These are phyloP conservation scores for Purpureocillium lavendulum DNA, from an alignment of 2,329 filamentous ascomycete species.

Conservation along the genomic window DNA sequence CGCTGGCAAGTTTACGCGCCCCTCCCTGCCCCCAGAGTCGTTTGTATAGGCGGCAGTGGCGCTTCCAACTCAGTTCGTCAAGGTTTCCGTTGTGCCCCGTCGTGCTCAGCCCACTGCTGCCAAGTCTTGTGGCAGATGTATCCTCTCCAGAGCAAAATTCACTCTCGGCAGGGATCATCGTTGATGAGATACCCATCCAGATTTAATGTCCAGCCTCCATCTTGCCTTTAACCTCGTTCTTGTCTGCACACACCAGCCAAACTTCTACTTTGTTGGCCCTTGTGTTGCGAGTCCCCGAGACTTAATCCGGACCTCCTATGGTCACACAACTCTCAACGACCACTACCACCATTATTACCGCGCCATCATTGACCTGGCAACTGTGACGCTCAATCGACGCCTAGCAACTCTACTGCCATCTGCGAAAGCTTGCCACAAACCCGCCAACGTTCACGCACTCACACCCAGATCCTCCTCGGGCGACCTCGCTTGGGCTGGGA, in stretches of 20 bases:
- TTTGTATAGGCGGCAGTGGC: constrained; percentile 3
- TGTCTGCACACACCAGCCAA: constrained; percentile 2
- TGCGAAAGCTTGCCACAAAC: no score
- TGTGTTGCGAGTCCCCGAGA: not conserved
- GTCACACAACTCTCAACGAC: constrained; percentile 3
- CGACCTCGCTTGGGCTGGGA: no score
- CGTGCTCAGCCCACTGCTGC: constrained; percentile 10
- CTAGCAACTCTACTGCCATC: no score
- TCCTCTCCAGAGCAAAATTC: constrained; percentile 2
- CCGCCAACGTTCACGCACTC: no score
- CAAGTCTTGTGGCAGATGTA: constrained; percentile 11
- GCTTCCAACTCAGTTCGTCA: constrained; percentile 8
- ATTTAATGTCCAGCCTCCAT: constrained; percentile 11
- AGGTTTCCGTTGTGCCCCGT: constrained; percentile 3
- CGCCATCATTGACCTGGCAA: constrained; percentile 1
- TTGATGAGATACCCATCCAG: constrained; percentile 10
- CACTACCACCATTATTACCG: no score
- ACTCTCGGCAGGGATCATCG: constrained; percentile 3
- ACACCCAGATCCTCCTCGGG: no score
- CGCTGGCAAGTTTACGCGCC: no score
- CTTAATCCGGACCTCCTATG: constrained; percentile 5
- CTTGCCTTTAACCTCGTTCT: constrained; percentile 3
- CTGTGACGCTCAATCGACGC: no score
- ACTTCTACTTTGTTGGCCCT: constrained; percentile 12
- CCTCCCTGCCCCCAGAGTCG: constrained; percentile 4